Percentiles rank a stretch among this genome's conserved stretches.
phyloP scores from a whole-genome alignment of 768 basidiomycete genomes.

The Lactifluus echinatus region DNA sequence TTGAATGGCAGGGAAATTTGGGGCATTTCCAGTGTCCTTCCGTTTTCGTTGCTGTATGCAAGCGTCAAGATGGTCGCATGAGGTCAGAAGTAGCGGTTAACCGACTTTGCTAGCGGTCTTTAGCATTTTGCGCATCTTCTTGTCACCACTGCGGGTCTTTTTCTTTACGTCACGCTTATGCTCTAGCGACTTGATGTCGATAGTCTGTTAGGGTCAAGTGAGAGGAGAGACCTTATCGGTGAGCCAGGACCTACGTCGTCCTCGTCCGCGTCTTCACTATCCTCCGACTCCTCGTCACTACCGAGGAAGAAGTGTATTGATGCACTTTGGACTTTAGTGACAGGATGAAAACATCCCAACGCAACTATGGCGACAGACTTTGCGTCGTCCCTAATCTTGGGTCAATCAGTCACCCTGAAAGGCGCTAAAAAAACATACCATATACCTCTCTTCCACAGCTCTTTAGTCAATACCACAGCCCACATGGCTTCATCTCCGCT shows the following conservation, averaged over 20 bases:
- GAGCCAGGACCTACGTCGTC: conserved; percentile 37
- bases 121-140: conserved; percentile 65
- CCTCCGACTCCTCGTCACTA: conserved; percentile 64
- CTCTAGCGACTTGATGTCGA: conserved; percentile 63
- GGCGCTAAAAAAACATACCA: conserved; percentile 44
- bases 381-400: conserved; percentile 59
- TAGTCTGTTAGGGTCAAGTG: conserved; percentile 28
- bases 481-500: conserved; percentile 89
- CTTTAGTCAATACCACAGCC: conserved; percentile 90
- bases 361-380: conserved; percentile 91
- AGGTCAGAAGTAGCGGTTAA: neutral
- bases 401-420: neutral
- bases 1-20: conserved; percentile 90
- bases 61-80: conserved; percentile 2
- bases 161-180: conserved; percentile 92
- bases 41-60: conserved; percentile 30
- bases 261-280: conserved; percentile 56
- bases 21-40: conserved; percentile 25
- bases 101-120: conserved; percentile 68
- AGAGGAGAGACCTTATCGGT: conserved; percentile 14
- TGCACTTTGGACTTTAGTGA: conserved; percentile 88
- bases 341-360: conserved; percentile 88
- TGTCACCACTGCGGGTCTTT: conserved; percentile 77
- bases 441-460: conserved; percentile 87
- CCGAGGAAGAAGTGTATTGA: conserved; percentile 97